A percentile compares a stretch with the other conserved stretches of the same genome.
phyloP scores from a whole-genome alignment of 345 rosid species.

The Ceriops decandra region DNA sequence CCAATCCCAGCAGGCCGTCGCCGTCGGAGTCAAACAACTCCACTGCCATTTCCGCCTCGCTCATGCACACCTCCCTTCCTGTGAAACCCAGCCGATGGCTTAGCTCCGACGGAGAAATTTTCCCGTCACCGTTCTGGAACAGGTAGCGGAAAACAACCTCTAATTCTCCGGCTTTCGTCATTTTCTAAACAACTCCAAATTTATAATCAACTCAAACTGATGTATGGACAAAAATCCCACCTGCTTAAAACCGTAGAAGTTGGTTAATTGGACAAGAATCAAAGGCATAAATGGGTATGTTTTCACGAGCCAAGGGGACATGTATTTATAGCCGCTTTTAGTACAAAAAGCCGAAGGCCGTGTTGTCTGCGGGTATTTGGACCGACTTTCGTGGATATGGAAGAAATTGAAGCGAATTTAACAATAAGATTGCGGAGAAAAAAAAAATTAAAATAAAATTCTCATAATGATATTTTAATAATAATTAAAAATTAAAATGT shows the following conservation, averaged over 20 bases:
- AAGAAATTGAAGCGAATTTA: conserved; percentile 17
- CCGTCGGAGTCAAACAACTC: conserved; percentile 37
- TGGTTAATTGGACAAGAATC: no score
- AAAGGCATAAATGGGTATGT: no score
- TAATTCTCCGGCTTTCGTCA: conserved; percentile 10
- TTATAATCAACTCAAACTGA: not conserved
- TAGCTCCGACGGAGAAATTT: conserved; percentile 43
- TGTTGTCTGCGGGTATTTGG: not conserved
- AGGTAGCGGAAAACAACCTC: conserved; percentile 33
- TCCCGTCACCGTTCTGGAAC: conserved; percentile 44
- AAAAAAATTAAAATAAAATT: no score
- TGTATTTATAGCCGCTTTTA: not conserved
- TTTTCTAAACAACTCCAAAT: not conserved
- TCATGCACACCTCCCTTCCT: conserved; percentile 24
- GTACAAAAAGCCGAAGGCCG: not conserved
- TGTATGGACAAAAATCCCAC: no score
- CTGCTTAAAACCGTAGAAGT: no score
- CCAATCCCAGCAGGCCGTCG: conserved; percentile 45
- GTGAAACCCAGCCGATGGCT: conserved; percentile 22
- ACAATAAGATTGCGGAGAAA: no score
- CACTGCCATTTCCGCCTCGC: conserved; percentile 33
- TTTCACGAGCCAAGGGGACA: no score
- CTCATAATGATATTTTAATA: no score
- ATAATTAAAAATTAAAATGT: no score
- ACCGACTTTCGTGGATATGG: not conserved